Evolutionary conservation across 768 basidiomycete species (phyloP).

Genomic region (Termitomyces sp.): DNA sequence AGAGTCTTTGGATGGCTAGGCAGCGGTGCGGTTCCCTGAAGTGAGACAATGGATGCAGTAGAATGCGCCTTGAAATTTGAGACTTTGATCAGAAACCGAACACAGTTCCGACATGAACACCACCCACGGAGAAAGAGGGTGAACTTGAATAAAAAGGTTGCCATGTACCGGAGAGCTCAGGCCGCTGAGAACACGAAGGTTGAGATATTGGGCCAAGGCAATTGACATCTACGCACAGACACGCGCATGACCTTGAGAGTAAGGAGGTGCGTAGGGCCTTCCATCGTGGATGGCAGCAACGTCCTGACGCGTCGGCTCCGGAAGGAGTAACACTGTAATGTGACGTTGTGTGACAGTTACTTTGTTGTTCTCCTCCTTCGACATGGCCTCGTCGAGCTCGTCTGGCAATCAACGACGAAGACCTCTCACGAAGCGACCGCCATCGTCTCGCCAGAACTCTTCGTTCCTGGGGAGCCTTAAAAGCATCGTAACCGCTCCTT

Average conservation of each 20-base stretch:
- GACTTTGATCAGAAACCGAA: neutral
- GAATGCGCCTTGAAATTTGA: conserved; percentile 48
- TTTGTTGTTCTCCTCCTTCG: conserved; percentile 26
- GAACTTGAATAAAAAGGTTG: conserved; percentile 85
- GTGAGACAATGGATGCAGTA: conserved; percentile 67
- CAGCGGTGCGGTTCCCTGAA: conserved; percentile 67
- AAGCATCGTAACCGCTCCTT: conserved; percentile 59
- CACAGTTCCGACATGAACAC: neutral
- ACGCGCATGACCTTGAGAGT: conserved; percentile 86
- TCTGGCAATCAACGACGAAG: conserved; percentile 21
- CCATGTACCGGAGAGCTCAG: conserved; percentile 71
- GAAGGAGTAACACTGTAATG: conserved; percentile 5
- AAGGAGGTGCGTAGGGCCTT: conserved; percentile 59
- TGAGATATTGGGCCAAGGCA: conserved; percentile 4
- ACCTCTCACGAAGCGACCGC: conserved; percentile 22
- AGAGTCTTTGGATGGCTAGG: conserved; percentile 78
- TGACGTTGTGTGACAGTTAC: conserved; percentile 16
- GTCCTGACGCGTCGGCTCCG: neutral
- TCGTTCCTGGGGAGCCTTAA: conserved; percentile 61
- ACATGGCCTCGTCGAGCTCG: conserved; percentile 29
- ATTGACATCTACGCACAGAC: conserved; percentile 51
- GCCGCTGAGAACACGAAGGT: conserved; percentile 42
- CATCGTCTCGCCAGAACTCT: conserved; percentile 44
- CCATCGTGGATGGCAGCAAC: conserved; percentile 24
- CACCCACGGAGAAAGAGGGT: conserved; percentile 66